A percentile compares a stretch with the other conserved stretches of the same genome.
phyloP scores from a whole-genome alignment of 352 stramenopile species.

The Phytophthora nicotianae region DNA sequence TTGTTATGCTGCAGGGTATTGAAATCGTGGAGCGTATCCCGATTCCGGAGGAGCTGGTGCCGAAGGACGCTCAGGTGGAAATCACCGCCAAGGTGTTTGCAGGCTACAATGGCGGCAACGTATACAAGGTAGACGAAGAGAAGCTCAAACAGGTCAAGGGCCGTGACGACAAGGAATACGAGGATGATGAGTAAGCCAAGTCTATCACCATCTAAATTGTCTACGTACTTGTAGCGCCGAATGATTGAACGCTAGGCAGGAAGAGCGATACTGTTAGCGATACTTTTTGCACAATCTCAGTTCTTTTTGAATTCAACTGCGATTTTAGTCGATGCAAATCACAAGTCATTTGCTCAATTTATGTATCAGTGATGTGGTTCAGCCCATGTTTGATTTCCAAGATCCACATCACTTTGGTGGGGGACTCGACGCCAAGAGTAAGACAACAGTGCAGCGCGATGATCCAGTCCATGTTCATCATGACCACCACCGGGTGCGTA shows the following conservation, averaged over 20 bases:
- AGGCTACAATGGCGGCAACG: conserved; percentile 86
- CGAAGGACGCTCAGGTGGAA: conserved; percentile 97
- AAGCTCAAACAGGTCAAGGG: conserved; percentile 95
- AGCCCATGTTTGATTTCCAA: conserved; percentile 30
- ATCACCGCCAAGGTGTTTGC: conserved; percentile 98
- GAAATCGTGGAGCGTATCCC: conserved; percentile 98
- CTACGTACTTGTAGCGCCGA: conserved; percentile 3
- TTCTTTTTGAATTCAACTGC: conserved; percentile 1
- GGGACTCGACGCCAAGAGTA: neutral
- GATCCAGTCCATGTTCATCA: conserved; percentile 98
- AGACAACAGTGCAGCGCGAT: conserved; percentile 50
- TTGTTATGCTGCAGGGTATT: conserved; percentile 84
- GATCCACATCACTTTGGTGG: conserved; percentile 11
- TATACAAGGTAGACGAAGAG: conserved; percentile 94
- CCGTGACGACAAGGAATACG: conserved; percentile 75
- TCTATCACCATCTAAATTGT: conserved; percentile 4
- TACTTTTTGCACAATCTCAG: conserved; percentile 19
- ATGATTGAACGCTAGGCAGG: conserved; percentile 1
- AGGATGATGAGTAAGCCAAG: conserved; percentile 42
- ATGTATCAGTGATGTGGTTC: conserved; percentile 16
- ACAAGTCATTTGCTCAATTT: conserved; percentile 12
- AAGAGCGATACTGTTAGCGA: conserved; percentile 2
- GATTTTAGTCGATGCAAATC: conserved; percentile 15
- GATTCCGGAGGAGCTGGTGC: conserved; percentile 98
- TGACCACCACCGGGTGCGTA: conserved; percentile 91